Percentiles rank a stretch among this genome's conserved stretches.
phyloP scores from a whole-genome alignment of 106 monocot species.

The Platanthera zijinensis region DNA sequence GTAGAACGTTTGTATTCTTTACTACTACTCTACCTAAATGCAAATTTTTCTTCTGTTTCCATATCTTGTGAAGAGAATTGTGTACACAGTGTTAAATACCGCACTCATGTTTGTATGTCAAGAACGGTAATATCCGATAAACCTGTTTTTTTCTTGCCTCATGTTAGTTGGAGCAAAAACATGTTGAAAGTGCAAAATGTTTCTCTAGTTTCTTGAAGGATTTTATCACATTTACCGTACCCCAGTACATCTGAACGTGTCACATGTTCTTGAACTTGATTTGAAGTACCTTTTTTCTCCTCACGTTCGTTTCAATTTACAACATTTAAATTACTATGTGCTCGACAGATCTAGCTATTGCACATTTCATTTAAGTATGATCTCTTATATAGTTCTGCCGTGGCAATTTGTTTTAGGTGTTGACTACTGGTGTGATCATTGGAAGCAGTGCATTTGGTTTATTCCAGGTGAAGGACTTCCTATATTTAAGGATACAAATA shows the following conservation, averaged over 20 bases:
- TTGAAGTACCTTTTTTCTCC: not conserved
- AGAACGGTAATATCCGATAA: not conserved
- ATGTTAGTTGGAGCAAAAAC: not conserved
- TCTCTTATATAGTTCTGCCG: not conserved
- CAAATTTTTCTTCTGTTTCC: not conserved
- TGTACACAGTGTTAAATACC: not conserved
- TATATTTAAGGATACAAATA: conserved; percentile 23
- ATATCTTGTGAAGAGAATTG: not conserved
- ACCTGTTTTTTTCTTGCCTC: not conserved
- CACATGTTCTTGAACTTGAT: not conserved
- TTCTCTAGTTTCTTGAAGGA: not conserved
- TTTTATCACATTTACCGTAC: not conserved
- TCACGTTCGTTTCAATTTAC: not conserved
- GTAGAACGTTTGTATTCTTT: not conserved
- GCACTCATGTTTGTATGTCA: not conserved
- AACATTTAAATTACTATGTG: not conserved
- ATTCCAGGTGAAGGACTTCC: conserved; percentile 44
- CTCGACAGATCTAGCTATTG: not conserved
- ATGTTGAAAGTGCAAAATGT: not conserved
- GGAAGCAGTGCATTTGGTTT: conserved; percentile 97
- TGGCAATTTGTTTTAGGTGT: conserved; percentile 19
- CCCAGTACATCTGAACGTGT: not conserved
- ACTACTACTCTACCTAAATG: not conserved
- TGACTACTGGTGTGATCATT: conserved; percentile 84
- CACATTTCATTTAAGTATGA: not conserved